Conservation (phyloP, 331 rosid genomes). For the Malus hybrid region DNA sequence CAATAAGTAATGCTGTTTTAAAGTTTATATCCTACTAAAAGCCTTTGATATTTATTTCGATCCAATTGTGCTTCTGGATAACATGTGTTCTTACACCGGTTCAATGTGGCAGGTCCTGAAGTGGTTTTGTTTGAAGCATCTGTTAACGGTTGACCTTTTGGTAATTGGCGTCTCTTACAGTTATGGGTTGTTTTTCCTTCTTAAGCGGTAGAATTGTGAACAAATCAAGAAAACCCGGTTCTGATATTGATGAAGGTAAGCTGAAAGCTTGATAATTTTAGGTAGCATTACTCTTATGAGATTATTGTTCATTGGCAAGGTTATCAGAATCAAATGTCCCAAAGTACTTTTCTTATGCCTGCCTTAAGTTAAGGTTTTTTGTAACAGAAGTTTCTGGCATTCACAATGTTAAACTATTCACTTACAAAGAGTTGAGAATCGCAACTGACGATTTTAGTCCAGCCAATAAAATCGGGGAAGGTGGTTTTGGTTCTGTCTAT, state of each 20-base stretch:
- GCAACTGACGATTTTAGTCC: slow-evolving; percentile 71
- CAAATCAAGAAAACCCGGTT: slow-evolving; percentile 21
- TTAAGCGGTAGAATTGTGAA: slow-evolving; percentile 29
- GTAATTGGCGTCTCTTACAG: slow-evolving; percentile 10
- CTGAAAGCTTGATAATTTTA: neutral
- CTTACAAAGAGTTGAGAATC: slow-evolving; percentile 53
- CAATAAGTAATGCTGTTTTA: neutral
- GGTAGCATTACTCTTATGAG: neutral
- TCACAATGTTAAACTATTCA: slow-evolving; percentile 50
- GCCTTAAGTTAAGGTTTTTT: neutral
- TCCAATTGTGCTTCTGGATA: slow-evolving; percentile 15
- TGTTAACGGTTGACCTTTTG: slow-evolving; percentile 6
- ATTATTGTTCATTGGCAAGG: neutral
- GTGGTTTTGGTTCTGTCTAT: slow-evolving; percentile 93
- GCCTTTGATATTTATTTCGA: neutral
- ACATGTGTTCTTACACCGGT: slow-evolving; percentile 21
- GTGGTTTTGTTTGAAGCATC: slow-evolving; percentile 24
- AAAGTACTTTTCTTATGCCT: neutral
- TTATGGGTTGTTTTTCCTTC: slow-evolving; percentile 68
- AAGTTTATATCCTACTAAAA: slow-evolving; percentile 9
- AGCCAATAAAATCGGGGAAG: slow-evolving; percentile 88
- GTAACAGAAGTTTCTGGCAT: slow-evolving; percentile 56
- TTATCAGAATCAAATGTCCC: neutral
- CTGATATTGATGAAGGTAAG: slow-evolving; percentile 51
- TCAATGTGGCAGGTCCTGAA: slow-evolving; percentile 39